Base-by-base conservation (phyloP, 2,329 filamentous ascomycete genomes). In the Pseudopithomyces maydicus region DNA sequence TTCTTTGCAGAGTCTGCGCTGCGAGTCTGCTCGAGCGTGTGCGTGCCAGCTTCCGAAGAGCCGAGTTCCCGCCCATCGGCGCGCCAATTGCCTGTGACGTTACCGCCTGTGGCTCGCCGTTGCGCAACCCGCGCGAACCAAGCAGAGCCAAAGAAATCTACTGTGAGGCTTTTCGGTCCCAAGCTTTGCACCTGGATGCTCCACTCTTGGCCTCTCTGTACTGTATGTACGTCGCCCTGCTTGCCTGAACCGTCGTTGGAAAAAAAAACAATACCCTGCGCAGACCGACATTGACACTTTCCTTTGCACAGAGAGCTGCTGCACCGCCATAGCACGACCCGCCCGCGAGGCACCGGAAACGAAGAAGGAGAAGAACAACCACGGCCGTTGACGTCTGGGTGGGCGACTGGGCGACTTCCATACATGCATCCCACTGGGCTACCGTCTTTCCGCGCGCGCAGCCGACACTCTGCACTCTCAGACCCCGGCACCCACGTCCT, bases 401-500 rank as follows among this genome's bases (percentile, higher is more conserved):
- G 78, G 79, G 79, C 79, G 79, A 80, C 79, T 82, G 80, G 78
- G 78, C 80, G 79, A 77, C 67, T 62, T 55, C n/a, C 69, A 74
- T 80, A 78, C 76, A 82, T 82, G 80, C 76, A 75, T 71, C 71
- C 70, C 69, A 57, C 54, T 55, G 58, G 49, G 59, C 56, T 59
- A 51, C 56, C 55, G 55, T 52, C 52, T 59, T 56, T 65, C 54
- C 56, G 56, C 45, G 57, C 64, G 57, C 56, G 54, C 62, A 50
- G 56, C 62, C 59, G 54, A 49, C 55, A 46, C 19, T 56, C 55
- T 54, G 66, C 62, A 63, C 64, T 54, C 48, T 63, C 59, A 58
- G 58, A 64, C 56, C 65, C 62, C 58, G 50, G 61, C 53, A 46
- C 60, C 57, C 57, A 59, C n/a, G n/a, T n/a, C 22, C 58, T 67